phyloP scores from a whole-genome alignment of 306 rosid genomes.

The Medicago lupulina region DNA sequence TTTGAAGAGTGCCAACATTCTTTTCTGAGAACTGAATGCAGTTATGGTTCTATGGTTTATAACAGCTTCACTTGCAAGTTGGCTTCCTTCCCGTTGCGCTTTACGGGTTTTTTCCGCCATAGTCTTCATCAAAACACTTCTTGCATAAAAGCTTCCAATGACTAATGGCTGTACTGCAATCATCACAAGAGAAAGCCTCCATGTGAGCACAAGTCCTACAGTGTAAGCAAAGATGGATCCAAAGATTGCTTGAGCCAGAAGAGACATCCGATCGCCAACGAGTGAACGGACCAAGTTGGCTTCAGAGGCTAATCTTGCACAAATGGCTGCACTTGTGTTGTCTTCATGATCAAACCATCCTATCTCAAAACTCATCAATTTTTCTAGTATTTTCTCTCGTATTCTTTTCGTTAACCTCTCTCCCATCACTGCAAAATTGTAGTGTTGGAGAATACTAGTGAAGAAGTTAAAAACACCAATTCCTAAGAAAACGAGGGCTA shows the following conservation, averaged over 20 bases:
- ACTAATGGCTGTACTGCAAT: constrained; percentile 89
- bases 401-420: constrained; percentile 81
- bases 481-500: constrained; percentile 72
- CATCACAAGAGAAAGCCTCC: constrained; percentile 89
- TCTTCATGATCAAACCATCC: constrained; percentile 93
- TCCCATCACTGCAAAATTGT: constrained; percentile 82
- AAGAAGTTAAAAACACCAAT: constrained; percentile 82
- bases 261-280: constrained; percentile 79
- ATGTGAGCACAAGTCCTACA: constrained; percentile 72
- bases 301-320: constrained; percentile 81
- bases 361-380: constrained; percentile 78
- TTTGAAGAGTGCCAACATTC: constrained; percentile 70
- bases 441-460: constrained; percentile 78
- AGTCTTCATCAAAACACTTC: constrained; percentile 80
- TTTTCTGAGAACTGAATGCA: constrained; percentile 86
- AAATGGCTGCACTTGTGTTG: constrained; percentile 86
- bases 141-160: constrained; percentile 86
- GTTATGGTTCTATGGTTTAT: constrained; percentile 83
- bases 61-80: constrained; percentile 88
- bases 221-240: constrained; percentile 75
- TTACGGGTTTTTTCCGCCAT: constrained; percentile 72
- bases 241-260: constrained; percentile 78
- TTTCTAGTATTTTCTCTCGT: constrained; percentile 71
- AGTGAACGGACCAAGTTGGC: constrained; percentile 88
- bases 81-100: constrained; percentile 87